A percentile compares a stretch with the other conserved stretches of the same genome.
Conservation (phyloP, 1,284 basidiomycete species). For the Ustilago loliicola region DNA sequence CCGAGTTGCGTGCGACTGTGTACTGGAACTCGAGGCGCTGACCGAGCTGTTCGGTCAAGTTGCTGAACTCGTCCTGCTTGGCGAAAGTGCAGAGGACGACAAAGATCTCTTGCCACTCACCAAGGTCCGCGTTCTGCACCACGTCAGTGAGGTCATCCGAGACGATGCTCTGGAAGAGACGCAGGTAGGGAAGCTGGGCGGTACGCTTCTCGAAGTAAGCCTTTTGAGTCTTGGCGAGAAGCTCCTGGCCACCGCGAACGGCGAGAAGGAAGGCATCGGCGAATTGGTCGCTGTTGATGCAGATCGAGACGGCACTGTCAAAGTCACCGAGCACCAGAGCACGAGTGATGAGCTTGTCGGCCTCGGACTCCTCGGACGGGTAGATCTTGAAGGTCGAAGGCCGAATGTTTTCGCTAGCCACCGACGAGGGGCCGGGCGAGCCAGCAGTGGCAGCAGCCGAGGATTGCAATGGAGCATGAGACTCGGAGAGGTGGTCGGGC, state of each 20-base stretch:
- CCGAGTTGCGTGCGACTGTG: conserved; percentile 70
- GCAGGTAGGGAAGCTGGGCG: conserved; percentile 84
- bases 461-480: conserved; percentile 34
- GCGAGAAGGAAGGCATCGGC: conserved; percentile 95
- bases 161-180: conserved; percentile 95
- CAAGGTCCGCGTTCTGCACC: conserved; percentile 93
- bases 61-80: conserved; percentile 83
- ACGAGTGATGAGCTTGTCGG: conserved; percentile 89
- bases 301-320: conserved; percentile 89
- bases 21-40: conserved; percentile 88
- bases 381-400: conserved; percentile 90
- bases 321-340: conserved; percentile 96
- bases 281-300: conserved; percentile 87
- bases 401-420: conserved; percentile 78
- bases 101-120: conserved; percentile 97
- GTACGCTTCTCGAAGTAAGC: conserved; percentile 91
- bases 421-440: conserved; percentile 76
- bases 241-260: conserved; percentile 87
- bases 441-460: conserved; percentile 74
- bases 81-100: conserved; percentile 97
- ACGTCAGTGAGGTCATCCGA: conserved; percentile 91
- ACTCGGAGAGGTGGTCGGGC: conserved; percentile 78
- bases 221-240: conserved; percentile 90
- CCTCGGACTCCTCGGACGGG: conserved; percentile 86
- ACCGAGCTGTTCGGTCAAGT: conserved; percentile 90